Evolutionary conservation across 352 stramenopile species (phyloP).

Genomic region (Phytophthora hybrid): DNA sequence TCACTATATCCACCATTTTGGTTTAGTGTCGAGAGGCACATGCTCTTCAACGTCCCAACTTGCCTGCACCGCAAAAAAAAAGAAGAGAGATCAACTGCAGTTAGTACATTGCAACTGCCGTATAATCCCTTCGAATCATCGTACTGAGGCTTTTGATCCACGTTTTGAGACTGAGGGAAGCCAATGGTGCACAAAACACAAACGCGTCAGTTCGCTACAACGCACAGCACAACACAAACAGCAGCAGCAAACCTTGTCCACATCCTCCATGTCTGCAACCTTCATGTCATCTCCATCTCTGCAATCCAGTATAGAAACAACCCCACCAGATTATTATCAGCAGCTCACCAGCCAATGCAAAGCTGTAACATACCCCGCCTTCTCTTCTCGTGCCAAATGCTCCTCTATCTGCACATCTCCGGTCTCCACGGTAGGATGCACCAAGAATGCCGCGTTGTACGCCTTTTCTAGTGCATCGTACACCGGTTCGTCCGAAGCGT

Average conservation of each 20-base stretch:
- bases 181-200: neutral
- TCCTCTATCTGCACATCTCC: slow-evolving; percentile 4
- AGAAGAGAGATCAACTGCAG: neutral
- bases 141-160: neutral
- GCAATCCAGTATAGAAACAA: neutral
- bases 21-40: slow-evolving; percentile 35
- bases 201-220: neutral
- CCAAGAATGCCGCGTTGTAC: slow-evolving; percentile 60
- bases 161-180: neutral
- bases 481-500: slow-evolving; percentile 38
- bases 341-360: neutral
- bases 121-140: neutral
- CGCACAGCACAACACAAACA: neutral
- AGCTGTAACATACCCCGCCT: slow-evolving; percentile 25
- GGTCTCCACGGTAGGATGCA: slow-evolving; percentile 24
- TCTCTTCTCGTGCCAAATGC: slow-evolving; percentile 3
- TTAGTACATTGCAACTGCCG: neutral
- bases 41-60: slow-evolving; percentile 43
- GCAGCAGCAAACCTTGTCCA: slow-evolving; percentile 19
- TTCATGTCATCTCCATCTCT: slow-evolving; percentile 13
- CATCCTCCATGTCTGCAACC: neutral
- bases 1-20: slow-evolving; percentile 9
- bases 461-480: slow-evolving; percentile 73
- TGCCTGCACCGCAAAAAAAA: slow-evolving; percentile 18
- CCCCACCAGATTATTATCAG: slow-evolving; percentile 11